Evolutionary conservation across 1,284 basidiomycete genomes (phyloP).

Genomic region (Leccinum solheimii): DNA sequence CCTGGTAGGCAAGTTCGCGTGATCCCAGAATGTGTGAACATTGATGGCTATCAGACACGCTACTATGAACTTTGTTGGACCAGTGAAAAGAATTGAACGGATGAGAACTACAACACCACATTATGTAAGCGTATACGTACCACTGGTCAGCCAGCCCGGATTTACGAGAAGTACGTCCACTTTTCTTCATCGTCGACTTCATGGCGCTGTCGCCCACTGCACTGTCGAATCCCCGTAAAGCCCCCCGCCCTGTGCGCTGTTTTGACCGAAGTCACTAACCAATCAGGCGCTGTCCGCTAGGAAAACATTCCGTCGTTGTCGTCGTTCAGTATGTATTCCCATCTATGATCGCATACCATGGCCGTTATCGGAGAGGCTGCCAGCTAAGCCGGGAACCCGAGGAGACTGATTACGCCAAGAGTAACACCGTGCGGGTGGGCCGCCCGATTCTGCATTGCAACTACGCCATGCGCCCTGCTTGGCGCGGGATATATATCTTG

Average conservation of each 20-base stretch:
- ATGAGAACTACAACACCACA: background rate
- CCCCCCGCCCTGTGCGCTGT: too few species aligned
- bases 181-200: background rate
- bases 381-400: background rate
- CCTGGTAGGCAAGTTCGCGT: background rate
- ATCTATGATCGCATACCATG: background rate
- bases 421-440: background rate
- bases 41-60: background rate
- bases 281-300: background rate
- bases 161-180: too few species aligned
- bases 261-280: background rate
- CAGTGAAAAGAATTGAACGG: background rate
- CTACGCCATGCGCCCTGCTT: background rate
- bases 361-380: background rate
- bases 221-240: too few species aligned
- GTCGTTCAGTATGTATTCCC: background rate
- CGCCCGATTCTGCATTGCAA: background rate
- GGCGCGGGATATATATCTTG: background rate
- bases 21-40: background rate
- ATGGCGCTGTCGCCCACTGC: background rate
- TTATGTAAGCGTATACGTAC: background rate
- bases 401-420: background rate
- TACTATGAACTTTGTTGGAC: background rate
- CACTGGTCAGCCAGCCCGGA: background rate
- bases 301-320: background rate